phyloP scores from a whole-genome alignment of 495 filamentous ascomycete genomes.

The Aspergillus haitiensis region DNA sequence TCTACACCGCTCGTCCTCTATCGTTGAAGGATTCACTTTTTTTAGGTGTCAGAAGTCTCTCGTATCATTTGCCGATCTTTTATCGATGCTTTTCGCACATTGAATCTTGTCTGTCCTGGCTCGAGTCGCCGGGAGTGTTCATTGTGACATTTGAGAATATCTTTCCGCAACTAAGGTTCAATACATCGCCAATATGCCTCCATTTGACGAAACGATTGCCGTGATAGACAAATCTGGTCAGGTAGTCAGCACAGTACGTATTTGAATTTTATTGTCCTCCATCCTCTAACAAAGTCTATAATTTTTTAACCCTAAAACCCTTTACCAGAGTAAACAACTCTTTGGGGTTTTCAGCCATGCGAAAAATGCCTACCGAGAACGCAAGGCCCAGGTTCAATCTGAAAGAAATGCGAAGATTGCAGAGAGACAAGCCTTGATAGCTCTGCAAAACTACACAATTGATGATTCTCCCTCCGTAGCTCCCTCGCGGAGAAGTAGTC shows the following conservation, averaged over 20 bases:
- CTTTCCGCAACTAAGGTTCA: conserved; percentile 6
- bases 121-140: conserved; percentile 13
- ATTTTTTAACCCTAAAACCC: conserved; percentile 27
- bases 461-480: conserved; percentile 53
- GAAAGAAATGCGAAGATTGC: conserved; percentile 59
- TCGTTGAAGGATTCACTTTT: too few relatives aligned
- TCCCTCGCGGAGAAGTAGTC: conserved; percentile 41
- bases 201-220: conserved; percentile 72
- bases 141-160: conserved; percentile 14
- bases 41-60: neutral
- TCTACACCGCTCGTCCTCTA: conserved; percentile 30
- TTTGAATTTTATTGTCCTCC: conserved; percentile 12
- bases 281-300: neutral
- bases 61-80: conserved; percentile 16
- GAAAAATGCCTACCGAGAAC: conserved; percentile 78
- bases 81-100: conserved; percentile 17
- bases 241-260: conserved; percentile 81
- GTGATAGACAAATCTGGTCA: conserved; percentile 92
- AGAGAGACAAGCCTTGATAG: conserved; percentile 52
- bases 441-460: conserved; percentile 48
- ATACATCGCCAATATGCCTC: conserved; percentile 36
- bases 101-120: conserved; percentile 15
- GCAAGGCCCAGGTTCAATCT: conserved; percentile 73
- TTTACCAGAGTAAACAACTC: conserved; percentile 76
- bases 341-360: conserved; percentile 86